phyloP scores from a whole-genome alignment of 2,329 filamentous ascomycete genomes.

The Ophiostoma piceae region DNA sequence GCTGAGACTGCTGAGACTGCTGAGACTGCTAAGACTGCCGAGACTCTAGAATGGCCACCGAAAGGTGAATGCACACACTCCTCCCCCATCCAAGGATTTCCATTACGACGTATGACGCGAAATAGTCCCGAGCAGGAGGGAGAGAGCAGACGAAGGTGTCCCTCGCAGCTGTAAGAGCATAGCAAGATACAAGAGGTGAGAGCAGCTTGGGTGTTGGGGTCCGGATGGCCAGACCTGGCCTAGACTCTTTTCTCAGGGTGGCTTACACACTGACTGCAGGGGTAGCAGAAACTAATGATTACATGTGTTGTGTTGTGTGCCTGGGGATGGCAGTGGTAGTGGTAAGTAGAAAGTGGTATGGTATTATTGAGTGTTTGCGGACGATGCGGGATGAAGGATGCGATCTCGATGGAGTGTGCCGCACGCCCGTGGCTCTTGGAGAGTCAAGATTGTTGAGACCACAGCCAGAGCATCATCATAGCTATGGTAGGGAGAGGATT shows the following conservation, averaged over 20 bases:
- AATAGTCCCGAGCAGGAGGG: not conserved
- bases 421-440: not conserved
- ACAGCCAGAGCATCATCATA: not conserved
- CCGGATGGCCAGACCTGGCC: not conserved
- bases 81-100: not conserved
- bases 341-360: not conserved
- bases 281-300: not conserved
- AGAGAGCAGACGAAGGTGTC: not conserved
- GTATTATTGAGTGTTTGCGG: not conserved
- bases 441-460: not conserved
- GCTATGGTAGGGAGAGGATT: not conserved
- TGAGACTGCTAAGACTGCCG: not conserved
- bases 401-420: slow-evolving; percentile 4
- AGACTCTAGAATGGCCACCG: not conserved
- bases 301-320: not conserved
- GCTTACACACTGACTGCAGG: not conserved
- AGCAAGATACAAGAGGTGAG: not conserved
- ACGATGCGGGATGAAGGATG: not conserved
- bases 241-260: not conserved
- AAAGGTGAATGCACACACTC: not conserved
- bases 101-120: slow-evolving; percentile 8
- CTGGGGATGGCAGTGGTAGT: not conserved
- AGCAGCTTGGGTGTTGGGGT: not conserved
- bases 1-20: not conserved
- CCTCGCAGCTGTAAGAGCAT: not conserved